Evolutionary conservation across 2,329 filamentous ascomycete species (phyloP).

Genomic region (Aspergillus amoenus): DNA sequence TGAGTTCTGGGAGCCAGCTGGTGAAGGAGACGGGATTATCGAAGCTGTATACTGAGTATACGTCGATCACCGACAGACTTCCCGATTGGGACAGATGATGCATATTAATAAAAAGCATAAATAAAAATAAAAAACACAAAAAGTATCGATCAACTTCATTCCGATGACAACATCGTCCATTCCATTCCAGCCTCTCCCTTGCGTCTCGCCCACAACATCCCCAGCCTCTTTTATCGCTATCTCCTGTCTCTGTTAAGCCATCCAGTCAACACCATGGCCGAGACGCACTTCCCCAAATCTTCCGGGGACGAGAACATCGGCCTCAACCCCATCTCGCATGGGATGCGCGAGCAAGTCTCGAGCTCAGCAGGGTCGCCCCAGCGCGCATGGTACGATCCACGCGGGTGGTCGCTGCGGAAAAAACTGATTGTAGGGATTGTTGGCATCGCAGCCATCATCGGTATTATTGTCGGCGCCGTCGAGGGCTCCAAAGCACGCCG

Average conservation of each 20-base stretch:
- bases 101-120: too few species aligned
- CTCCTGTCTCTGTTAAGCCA: background rate
- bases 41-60: background rate
- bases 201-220: background rate
- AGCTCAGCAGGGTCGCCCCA: background rate
- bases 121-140: too few species aligned
- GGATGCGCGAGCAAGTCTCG: conserved; percentile 12
- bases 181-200: background rate
- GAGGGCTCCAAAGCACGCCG: conserved; percentile 36
- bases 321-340: too few species aligned
- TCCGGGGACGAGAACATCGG: too few species aligned
- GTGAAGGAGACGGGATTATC: conserved; percentile 9
- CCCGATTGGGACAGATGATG: background rate
- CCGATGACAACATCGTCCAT: conserved; percentile 6
- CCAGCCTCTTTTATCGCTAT: background rate
- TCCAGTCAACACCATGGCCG: background rate
- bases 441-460: conserved; percentile 44
- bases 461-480: conserved; percentile 49
- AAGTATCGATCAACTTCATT: background rate
- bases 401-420: conserved; percentile 54
- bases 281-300: background rate
- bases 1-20: conserved; percentile 2
- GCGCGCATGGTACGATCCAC: conserved; percentile 46
- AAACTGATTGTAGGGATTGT: conserved; percentile 48
- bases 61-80: background rate